These are phyloP conservation scores for Oehlia diaphana DNA, from an alignment of 192 early-diverging fungal species.

Conservation along the genomic window DNA sequence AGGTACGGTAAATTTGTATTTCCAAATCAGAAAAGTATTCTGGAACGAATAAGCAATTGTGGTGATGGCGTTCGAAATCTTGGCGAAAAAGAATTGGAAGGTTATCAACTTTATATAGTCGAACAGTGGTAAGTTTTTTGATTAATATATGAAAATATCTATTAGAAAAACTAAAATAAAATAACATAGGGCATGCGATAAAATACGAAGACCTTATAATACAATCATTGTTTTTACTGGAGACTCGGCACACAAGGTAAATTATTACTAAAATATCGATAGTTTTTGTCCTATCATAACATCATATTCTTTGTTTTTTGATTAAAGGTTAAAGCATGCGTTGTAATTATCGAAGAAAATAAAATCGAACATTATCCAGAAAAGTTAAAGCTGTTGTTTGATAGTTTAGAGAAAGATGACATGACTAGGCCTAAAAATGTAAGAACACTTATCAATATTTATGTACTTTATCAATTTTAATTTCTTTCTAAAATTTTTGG, in stretches of 20 bases:
- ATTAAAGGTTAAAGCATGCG: conserved; percentile 39
- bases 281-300: not conserved
- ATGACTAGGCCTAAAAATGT: conserved; percentile 40
- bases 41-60: conserved; percentile 32
- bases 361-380: conserved; percentile 33
- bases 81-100: conserved; percentile 34
- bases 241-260: conserved; percentile 38
- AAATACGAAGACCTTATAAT: conserved; percentile 34
- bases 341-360: conserved; percentile 37
- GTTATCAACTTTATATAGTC: conserved; percentile 50
- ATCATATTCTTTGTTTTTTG: not conserved
- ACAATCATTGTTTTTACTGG: conserved; percentile 50
- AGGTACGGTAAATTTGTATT: conserved; percentile 34
- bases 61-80: conserved; percentile 26
- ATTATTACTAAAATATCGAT: not conserved
- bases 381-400: conserved; percentile 32
- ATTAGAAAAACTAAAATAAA: not conserved
- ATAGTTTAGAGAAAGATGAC: conserved; percentile 30
- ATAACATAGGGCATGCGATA: conserved; percentile 43
- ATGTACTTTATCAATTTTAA: not conserved
- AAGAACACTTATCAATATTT: not conserved
- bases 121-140: conserved; percentile 44
- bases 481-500: not conserved
- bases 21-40: conserved; percentile 33
- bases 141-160: too few species aligned